These are phyloP conservation scores for Amanita subjunquillea DNA, from an alignment of 768 basidiomycete species.

Conservation along the genomic window DNA sequence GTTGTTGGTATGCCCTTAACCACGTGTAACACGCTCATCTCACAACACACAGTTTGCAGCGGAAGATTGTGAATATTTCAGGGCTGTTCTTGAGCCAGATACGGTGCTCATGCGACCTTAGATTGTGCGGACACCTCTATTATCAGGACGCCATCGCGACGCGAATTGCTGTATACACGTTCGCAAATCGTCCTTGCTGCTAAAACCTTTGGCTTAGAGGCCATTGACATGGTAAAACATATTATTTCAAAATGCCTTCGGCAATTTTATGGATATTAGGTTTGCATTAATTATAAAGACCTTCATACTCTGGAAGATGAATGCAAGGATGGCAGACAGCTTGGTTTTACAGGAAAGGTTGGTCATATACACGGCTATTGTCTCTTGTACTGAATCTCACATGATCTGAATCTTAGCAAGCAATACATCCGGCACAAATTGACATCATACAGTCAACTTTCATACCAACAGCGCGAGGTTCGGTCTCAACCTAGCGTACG, in stretches of 20 bases:
- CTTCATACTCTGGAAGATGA: slow-evolving; percentile 56
- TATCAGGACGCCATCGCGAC: slow-evolving; percentile 60
- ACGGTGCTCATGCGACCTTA: slow-evolving; percentile 19
- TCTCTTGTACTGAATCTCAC: background rate
- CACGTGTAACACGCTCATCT: background rate
- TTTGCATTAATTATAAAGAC: slow-evolving; percentile 84
- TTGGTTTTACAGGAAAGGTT: slow-evolving; percentile 93
- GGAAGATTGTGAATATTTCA: slow-evolving; percentile 65
- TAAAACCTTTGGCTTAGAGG: slow-evolving; percentile 72
- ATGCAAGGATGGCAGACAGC: slow-evolving; percentile 62
- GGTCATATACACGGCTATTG: background rate
- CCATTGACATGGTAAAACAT: slow-evolving; percentile 76
- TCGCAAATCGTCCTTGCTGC: slow-evolving; percentile 76
- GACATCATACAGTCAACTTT: slow-evolving; percentile 69
- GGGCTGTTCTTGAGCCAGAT: background rate
- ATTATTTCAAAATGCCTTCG: background rate
- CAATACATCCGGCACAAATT: slow-evolving; percentile 85
- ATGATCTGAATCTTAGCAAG: slow-evolving; percentile 51
- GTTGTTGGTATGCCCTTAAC: slow-evolving; percentile 43
- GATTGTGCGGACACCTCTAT: slow-evolving; percentile 88
- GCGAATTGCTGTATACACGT: slow-evolving; percentile 75
- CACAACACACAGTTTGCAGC: slow-evolving; percentile 68
- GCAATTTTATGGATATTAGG: slow-evolving; percentile 28
- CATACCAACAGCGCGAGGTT: slow-evolving; percentile 64
- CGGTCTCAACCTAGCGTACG: background rate